A percentile compares a stretch with the other conserved stretches of the same genome.
phyloP scores from a whole-genome alignment of 2,329 filamentous ascomycete species.

The Phialocephala sp. region DNA sequence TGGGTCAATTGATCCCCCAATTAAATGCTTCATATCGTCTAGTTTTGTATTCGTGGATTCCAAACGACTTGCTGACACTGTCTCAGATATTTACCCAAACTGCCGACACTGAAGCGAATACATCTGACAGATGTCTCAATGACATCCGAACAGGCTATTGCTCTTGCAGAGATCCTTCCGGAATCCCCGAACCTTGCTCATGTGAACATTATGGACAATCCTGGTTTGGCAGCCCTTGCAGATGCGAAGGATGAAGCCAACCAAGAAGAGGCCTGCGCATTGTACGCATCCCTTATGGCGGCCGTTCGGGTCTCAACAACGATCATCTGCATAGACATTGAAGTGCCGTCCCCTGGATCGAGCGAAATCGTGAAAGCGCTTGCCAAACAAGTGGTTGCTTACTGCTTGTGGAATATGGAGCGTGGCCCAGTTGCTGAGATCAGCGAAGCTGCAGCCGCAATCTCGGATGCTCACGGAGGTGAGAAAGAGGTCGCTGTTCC shows the following conservation, averaged over 20 bases:
- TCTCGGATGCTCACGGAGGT: constrained; percentile 46
- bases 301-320: constrained; percentile 83
- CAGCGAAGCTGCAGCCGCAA: constrained; percentile 47
- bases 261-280: constrained; percentile 91
- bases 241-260: constrained; percentile 76
- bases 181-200: constrained; percentile 84
- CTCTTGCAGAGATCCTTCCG: constrained; percentile 86
- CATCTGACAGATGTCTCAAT: constrained; percentile 86
- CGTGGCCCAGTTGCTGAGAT: constrained; percentile 71
- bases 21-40: background rate
- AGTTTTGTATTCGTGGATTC: background rate
- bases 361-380: constrained; percentile 91
- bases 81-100: constrained; percentile 74
- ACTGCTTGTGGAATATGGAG: constrained; percentile 91
- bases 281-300: constrained; percentile 90
- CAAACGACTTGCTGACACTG: constrained; percentile 29
- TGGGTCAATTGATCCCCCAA: background rate
- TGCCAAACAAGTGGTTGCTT: constrained; percentile 92
- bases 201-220: constrained; percentile 85
- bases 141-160: constrained; percentile 86
- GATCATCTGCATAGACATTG: constrained; percentile 89
- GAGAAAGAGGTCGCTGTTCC: constrained; percentile 69
- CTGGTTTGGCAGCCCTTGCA: constrained; percentile 71
- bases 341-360: constrained; percentile 80
- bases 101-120: constrained; percentile 79